Conservation (phyloP, 352 stramenopile genomes). For the Pythium periplocum region DNA sequence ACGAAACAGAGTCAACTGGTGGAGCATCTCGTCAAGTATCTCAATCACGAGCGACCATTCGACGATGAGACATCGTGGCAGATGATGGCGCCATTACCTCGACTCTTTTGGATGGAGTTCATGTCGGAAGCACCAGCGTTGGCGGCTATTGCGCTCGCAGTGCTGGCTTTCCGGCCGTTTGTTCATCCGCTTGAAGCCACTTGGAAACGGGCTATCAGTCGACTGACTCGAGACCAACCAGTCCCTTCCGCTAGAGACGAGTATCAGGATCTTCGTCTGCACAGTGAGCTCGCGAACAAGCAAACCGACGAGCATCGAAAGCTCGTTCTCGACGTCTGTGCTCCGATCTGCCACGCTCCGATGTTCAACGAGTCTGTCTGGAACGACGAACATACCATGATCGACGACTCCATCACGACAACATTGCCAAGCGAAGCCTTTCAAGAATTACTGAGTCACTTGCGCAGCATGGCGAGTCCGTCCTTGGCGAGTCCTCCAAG, state of each 20-base stretch:
- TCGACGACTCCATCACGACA: too few relatives aligned
- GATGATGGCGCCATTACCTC: conserved; percentile 31
- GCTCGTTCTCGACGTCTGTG: background rate
- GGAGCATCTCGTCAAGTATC: conserved; percentile 32
- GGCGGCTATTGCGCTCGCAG: conserved; percentile 25
- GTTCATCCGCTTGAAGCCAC: conserved; percentile 25
- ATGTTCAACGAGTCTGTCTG: too few relatives aligned
- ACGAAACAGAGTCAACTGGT: conserved; percentile 20
- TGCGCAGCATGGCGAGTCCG: too few relatives aligned
- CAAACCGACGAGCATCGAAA: background rate
- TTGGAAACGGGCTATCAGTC: conserved; percentile 7
- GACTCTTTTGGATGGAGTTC: conserved; percentile 46
- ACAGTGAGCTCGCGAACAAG: background rate
- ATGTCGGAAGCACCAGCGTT: conserved; percentile 24
- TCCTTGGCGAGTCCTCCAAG: too few relatives aligned
- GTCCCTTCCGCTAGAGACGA: background rate
- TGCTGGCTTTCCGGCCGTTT: conserved; percentile 25
- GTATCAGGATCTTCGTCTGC: background rate
- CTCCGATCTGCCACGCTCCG: background rate
- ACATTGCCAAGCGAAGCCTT: too few relatives aligned
- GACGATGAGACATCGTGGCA: conserved; percentile 35
- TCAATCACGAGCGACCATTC: conserved; percentile 30
- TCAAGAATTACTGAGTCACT: too few relatives aligned
- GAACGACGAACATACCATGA: too few relatives aligned
- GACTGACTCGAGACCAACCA: background rate